phyloP scores from a whole-genome alignment of 768 basidiomycete genomes.

The Suillus discolor region DNA sequence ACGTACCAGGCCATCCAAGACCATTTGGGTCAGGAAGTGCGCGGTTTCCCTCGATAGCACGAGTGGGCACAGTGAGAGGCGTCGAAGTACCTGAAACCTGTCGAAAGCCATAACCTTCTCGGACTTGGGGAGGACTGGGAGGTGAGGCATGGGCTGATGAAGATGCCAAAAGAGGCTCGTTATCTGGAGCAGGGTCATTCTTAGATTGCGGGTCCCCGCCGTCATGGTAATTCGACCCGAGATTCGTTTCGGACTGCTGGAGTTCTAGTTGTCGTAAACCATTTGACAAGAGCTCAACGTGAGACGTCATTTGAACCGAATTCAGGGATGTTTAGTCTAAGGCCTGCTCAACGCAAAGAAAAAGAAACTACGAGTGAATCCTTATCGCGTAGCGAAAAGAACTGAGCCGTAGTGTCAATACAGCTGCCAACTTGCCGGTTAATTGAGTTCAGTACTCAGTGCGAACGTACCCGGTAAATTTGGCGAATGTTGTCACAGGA shows the following conservation, averaged over 20 bases:
- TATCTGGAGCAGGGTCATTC: constrained; percentile 4
- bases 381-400: not conserved
- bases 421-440: not conserved
- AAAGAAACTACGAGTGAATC: constrained; percentile 1
- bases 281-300: constrained; percentile 45
- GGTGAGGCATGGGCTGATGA: constrained; percentile 20
- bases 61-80: constrained; percentile 45
- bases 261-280: constrained; percentile 50
- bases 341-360: constrained; percentile 22
- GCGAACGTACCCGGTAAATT: not conserved
- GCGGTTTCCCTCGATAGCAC: constrained; percentile 27
- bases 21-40: constrained; percentile 63
- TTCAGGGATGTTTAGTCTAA: constrained; percentile 6
- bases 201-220: constrained; percentile 17
- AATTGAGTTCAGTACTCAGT: not conserved
- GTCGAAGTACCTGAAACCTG: constrained; percentile 67
- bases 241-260: constrained; percentile 21
- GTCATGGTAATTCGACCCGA: constrained; percentile 10
- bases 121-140: constrained; percentile 39
- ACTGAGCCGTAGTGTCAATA: not conserved
- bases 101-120: constrained; percentile 85
- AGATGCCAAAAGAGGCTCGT: constrained; percentile 7
- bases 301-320: constrained; percentile 30
- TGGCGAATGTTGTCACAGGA: not conserved
- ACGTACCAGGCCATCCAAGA: constrained; percentile 89